A percentile compares a stretch with the other conserved stretches of the same genome.
Evolutionary conservation across 306 rosid genomes (phyloP).

Genomic region (Albizia julibrissin): DNA sequence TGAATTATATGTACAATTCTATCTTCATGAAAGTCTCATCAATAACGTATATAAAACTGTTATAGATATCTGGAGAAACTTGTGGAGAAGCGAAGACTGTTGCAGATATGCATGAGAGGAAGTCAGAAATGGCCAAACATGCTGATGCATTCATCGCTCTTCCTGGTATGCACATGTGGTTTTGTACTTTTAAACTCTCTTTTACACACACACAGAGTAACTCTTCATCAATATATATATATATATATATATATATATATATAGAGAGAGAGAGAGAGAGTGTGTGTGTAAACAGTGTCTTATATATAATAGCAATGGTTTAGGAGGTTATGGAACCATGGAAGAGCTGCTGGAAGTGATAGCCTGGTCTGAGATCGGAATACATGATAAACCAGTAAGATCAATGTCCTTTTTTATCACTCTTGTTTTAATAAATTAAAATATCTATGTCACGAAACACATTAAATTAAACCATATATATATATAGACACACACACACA

Average conservation of each 20-base stretch:
- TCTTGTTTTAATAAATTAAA: background rate
- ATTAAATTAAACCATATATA: no score
- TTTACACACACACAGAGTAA: background rate
- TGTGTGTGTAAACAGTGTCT: background rate
- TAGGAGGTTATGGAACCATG: constrained; percentile 59
- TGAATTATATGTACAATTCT: background rate
- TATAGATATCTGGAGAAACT: constrained; percentile 59
- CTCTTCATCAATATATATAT: no score
- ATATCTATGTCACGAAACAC: no score
- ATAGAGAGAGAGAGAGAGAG: no score
- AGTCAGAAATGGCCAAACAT: constrained; percentile 67
- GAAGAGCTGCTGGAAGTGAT: constrained; percentile 51
- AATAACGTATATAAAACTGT: background rate
- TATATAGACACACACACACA: no score
- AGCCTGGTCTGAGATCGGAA: constrained; percentile 52
- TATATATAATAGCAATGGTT: background rate
- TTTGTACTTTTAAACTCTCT: background rate
- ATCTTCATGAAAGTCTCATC: background rate
- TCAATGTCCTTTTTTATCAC: background rate
- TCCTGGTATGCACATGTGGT: constrained; percentile 44
- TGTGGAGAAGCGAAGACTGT: constrained; percentile 62
- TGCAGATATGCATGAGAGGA: constrained; percentile 66
- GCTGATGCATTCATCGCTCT: constrained; percentile 76
- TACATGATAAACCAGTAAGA: constrained; percentile 51
- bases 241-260: no score